phyloP scores from a whole-genome alignment of 345 rosid species.

The Lumnitzera littorea region DNA sequence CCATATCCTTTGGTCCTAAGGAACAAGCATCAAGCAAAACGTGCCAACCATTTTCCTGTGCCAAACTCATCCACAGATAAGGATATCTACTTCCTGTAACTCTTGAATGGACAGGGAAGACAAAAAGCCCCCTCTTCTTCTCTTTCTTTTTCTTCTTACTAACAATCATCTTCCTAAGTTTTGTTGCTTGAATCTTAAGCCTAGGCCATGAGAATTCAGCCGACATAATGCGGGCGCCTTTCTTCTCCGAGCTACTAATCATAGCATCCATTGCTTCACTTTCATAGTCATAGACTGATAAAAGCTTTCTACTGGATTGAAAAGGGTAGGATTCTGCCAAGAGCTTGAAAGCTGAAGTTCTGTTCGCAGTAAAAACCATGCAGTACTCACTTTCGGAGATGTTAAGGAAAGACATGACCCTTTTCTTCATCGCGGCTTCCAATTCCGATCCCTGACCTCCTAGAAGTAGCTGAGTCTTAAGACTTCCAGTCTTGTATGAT shows the following conservation, averaged over 20 bases:
- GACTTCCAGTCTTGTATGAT: constrained; percentile 65
- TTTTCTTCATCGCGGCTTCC: constrained; percentile 63
- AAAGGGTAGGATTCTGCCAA: constrained; percentile 85
- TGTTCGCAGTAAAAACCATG: constrained; percentile 85
- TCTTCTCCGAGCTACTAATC: constrained; percentile 50
- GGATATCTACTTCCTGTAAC: constrained; percentile 85
- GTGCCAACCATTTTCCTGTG: constrained; percentile 93
- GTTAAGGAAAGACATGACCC: constrained; percentile 69
- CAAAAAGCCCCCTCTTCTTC: constrained; percentile 70
- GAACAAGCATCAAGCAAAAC: constrained; percentile 87
- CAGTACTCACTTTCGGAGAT: constrained; percentile 67
- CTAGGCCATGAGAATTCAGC: constrained; percentile 94
- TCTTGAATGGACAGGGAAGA: constrained; percentile 85
- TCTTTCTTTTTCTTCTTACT: constrained; percentile 43
- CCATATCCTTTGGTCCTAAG: constrained; percentile 92
- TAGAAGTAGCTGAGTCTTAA: constrained; percentile 72
- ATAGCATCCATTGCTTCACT: constrained; percentile 82
- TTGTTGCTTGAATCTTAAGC: constrained; percentile 58
- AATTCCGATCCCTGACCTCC: constrained; percentile 62
- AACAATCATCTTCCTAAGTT: constrained; percentile 54
- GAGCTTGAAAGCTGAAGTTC: constrained; percentile 92
- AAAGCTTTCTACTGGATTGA: constrained; percentile 45
- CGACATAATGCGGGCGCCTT: constrained; percentile 64
- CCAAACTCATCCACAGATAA: constrained; percentile 78
- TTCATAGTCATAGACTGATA: constrained; percentile 81